These are phyloP conservation scores for Skeletonema menzelii DNA, from an alignment of 108 stramenopile genomes.

Conservation along the genomic window DNA sequence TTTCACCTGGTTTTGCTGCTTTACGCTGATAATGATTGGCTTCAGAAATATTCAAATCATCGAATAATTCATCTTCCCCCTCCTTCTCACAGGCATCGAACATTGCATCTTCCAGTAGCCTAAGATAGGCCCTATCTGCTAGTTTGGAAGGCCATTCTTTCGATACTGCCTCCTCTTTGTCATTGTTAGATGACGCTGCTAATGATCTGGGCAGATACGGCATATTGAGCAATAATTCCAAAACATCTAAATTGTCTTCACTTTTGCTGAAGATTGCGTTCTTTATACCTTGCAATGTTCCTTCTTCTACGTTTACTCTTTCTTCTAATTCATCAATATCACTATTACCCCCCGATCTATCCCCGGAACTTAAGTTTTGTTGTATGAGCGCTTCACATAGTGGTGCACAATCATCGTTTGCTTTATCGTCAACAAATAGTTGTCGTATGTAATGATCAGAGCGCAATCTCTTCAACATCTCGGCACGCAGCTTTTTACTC, in stretches of 20 bases:
- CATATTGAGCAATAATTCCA: conserved; percentile 61
- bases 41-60: conserved; percentile 59
- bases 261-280: conserved; percentile 45
- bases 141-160: conserved; percentile 8
- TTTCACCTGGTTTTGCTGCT: background rate
- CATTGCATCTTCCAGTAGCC: conserved; percentile 84
- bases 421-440: conserved; percentile 27
- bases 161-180: background rate
- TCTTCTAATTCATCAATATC: conserved; percentile 55
- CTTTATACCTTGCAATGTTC: conserved; percentile 48
- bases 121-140: conserved; percentile 67
- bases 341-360: background rate
- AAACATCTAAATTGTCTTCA: conserved; percentile 54
- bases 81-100: conserved; percentile 83
- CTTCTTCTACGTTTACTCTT: conserved; percentile 61
- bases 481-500: conserved; percentile 41
- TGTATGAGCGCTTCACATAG: conserved; percentile 37
- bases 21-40: background rate
- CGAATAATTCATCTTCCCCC: conserved; percentile 67
- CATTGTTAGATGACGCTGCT: background rate
- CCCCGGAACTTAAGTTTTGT: background rate
- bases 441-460: conserved; percentile 50
- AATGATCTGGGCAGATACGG: conserved; percentile 52
- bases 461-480: conserved; percentile 51
- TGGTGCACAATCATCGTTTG: background rate